A percentile compares a stretch with the other conserved stretches of the same genome.
Evolutionary conservation across 192 early-diverging fungal genomes (phyloP).

Genomic region (Rhizophagus prolifer): DNA sequence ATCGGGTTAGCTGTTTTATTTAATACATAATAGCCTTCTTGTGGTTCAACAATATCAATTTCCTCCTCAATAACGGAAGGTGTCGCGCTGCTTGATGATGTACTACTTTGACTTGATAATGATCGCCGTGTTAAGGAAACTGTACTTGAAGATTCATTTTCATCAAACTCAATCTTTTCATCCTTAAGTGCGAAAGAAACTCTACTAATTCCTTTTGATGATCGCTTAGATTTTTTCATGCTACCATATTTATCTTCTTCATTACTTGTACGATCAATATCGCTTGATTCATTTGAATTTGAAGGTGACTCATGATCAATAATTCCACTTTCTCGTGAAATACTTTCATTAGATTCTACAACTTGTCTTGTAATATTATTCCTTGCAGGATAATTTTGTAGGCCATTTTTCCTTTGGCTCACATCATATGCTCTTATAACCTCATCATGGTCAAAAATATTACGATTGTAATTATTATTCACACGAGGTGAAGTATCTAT

Average conservation of each 20-base stretch:
- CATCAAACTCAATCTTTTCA: slow-evolving; percentile 25
- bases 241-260: neutral
- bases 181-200: slow-evolving; percentile 22
- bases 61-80: slow-evolving; percentile 2
- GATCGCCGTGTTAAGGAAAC: neutral
- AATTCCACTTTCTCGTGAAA: slow-evolving; percentile 14
- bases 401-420: neutral
- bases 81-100: neutral
- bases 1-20: too few relatives aligned
- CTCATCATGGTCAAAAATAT: neutral
- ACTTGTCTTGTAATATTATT: neutral
- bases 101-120: slow-evolving; percentile 2
- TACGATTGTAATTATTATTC: neutral
- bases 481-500: slow-evolving; percentile 1
- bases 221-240: slow-evolving; percentile 13
- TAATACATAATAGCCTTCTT: neutral
- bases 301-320: slow-evolving; percentile 1
- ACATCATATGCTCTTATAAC: neutral
- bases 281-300: neutral
- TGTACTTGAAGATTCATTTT: slow-evolving; percentile 11
- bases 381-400: neutral
- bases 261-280: neutral
- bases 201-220: slow-evolving; percentile 22
- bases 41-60: neutral
- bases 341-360: slow-evolving; percentile 1